Conservation (phyloP, 306 rosid genomes). For the Lupinus albus region DNA sequence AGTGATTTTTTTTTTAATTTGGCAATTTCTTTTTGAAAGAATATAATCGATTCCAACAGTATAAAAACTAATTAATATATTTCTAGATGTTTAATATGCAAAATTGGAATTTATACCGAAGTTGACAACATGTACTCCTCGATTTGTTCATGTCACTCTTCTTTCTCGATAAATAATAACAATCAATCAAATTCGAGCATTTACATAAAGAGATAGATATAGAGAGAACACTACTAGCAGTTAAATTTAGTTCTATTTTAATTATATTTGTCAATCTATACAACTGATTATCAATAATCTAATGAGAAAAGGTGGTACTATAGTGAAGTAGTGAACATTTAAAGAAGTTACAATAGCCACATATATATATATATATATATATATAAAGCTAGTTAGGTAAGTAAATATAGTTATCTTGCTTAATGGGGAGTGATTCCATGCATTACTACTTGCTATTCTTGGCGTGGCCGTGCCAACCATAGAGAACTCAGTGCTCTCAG, state of each 20-base stretch:
- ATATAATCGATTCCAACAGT: too few relatives aligned
- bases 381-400: not conserved
- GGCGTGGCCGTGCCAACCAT: conserved; percentile 86
- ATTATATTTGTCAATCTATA: conserved; percentile 46
- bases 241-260: conserved; percentile 45
- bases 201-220: not conserved
- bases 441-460: conserved; percentile 40
- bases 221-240: not conserved
- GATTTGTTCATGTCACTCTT: not conserved
- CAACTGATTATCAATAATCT: conserved; percentile 33
- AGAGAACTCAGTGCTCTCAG: conserved; percentile 88
- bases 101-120: too few relatives aligned
- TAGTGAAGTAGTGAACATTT: conserved; percentile 28
- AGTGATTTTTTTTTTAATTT: too few relatives aligned
- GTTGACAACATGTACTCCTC: too few relatives aligned
- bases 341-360: conserved; percentile 42
- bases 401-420: not conserved
- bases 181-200: not conserved
- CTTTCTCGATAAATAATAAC: not conserved
- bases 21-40: too few relatives aligned
- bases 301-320: conserved; percentile 28
- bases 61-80: too few relatives aligned
- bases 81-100: too few relatives aligned
- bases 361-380: conserved; percentile 8
- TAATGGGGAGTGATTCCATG: not conserved